A percentile compares a stretch with the other conserved stretches of the same genome.
Conservation (phyloP, 2,329 filamentous ascomycete genomes). For the Calonectria pauciramosa region DNA sequence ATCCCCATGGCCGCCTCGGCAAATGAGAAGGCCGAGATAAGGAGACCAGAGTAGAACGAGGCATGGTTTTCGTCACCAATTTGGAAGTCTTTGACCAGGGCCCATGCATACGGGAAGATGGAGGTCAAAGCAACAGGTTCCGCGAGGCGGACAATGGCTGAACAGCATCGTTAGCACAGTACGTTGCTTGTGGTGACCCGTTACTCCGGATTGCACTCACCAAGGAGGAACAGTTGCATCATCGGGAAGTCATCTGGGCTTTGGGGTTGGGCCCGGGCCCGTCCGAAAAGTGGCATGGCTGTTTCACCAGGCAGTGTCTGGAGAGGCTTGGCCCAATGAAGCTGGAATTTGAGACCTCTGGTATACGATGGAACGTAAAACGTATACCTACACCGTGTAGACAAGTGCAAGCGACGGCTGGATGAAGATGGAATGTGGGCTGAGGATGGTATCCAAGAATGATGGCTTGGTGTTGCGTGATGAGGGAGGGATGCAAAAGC, state of each 20-base stretch:
- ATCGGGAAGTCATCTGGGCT: conserved; percentile 84
- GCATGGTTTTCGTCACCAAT: conserved; percentile 81
- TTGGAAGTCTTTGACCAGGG: conserved; percentile 82
- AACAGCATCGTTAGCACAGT: conserved; percentile 32
- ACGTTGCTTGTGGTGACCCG: not conserved
- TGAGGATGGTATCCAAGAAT: not conserved
- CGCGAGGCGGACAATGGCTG: conserved; percentile 91
- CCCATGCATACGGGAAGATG: conserved; percentile 93
- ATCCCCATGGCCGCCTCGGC: conserved; percentile 88
- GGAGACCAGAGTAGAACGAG: conserved; percentile 88
- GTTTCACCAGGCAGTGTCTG: conserved; percentile 57
- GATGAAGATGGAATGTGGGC: not conserved
- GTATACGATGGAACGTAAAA: not conserved
- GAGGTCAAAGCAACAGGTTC: conserved; percentile 94
- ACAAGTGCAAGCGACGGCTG: not conserved
- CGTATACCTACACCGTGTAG: not conserved
- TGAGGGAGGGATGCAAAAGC: not conserved
- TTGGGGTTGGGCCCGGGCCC: conserved; percentile 65
- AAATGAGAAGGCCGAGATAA: conserved; percentile 88
- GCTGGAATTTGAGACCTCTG: not conserved
- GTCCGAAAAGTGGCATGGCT: conserved; percentile 67
- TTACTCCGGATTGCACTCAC: conserved; percentile 63
- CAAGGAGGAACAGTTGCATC: conserved; percentile 85
- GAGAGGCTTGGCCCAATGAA: conserved; percentile 38
- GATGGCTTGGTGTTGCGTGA: not conserved